Evolutionary conservation across 768 basidiomycete species (phyloP), one percentile per base, ranked within the genome.

Genomic region (Tulasnella sp.): DNA sequence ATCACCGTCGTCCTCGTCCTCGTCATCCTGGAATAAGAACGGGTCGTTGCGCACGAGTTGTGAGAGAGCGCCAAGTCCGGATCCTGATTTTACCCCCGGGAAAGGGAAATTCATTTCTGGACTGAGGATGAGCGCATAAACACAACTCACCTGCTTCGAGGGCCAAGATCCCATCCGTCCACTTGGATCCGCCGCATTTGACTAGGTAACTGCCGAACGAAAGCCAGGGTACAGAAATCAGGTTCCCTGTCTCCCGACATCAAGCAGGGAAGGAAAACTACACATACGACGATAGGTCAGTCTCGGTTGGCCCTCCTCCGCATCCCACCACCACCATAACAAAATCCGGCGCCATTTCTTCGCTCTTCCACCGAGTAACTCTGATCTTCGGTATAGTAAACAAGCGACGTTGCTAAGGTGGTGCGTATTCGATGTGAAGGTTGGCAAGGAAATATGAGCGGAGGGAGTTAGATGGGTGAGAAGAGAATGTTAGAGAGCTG

Each of bases 241-340:
- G 14, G 41, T 36, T 39, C 17, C 49, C 39, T 59, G 52, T 59
- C 62, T 60, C 46, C 19, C 63, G 62, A 59, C 40, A 48, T 32
- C 42, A 53, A 61, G 49, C 36, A 36, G 14, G 14, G 32, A 58
- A 43, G 48, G 19, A 39, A 50, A 49, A 49, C 59, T 45, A 11
- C 42, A 76, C 83, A 62, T 67, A 90, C 91, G 80, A 84, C 25
- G 86, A 88, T 61, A 96, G 70, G 71, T 97, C 87, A 21, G 82
- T 84, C 69, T 97, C 93, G 63, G 83, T 77, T 6, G 89, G 90
- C 48, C 93, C 93, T 42, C 93, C 93, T 57, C 91, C 89, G 63
- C 81, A 79, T 46, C 83, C 93, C 35, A 90, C 80, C 62, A 85
- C 83, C 59, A 89, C 71, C 62, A 90, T 65, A 67, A 87, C 81